Base-by-base conservation (phyloP, 768 basidiomycete species). In the Lepiota brunneoincarnata region DNA sequence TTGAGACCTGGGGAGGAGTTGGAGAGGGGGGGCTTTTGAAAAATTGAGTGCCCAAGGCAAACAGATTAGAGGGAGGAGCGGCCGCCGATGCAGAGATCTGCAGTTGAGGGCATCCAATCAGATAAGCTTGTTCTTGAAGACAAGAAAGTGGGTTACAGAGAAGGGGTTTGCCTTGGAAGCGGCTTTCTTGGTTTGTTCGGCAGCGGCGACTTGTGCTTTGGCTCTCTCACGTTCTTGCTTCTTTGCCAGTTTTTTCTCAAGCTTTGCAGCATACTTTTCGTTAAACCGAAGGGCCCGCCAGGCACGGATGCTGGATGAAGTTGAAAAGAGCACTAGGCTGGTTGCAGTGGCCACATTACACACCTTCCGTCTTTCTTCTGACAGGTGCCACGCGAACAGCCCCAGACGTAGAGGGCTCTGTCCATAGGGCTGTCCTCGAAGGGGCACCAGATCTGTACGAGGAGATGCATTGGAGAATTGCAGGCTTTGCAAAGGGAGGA, bases 381-480 rank as follows among this genome's bases (percentile, higher is more conserved):
- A 70, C 93, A 96, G 12, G 72, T 65, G 3, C 78, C 69, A 34
- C 78, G 75, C 2, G 88, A 74, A 62, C 93, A 96, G 10, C 84
- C 91, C 87, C 91, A 95, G 18, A 93, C 76, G 61, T 93, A 94
- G 43, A 94, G 71, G 2, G 85, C 88, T 49, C 93, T 80, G 63
- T 96, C 93, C 79, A 87, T 84, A 4, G 87, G 81, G 61, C 90
- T 94, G 35, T 86, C 75, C 63, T 93, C 88, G 60, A 94, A 83
- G 0, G 93, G 93, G 67, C 90, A 93, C 89, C 91, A 94, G 62
- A 96, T 78, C 64, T 95, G 92, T 10, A 90, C 77, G 35, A 94
- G 78, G 18, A 96, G 78, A 59, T 91, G 85, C 90, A 88, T 93
- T 0, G 87, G 81, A 17, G 74, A 69, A 9, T 76, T 74, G 71